Conservation (phyloP, 768 basidiomycete genomes). For the Naematelia aurantialba region DNA sequence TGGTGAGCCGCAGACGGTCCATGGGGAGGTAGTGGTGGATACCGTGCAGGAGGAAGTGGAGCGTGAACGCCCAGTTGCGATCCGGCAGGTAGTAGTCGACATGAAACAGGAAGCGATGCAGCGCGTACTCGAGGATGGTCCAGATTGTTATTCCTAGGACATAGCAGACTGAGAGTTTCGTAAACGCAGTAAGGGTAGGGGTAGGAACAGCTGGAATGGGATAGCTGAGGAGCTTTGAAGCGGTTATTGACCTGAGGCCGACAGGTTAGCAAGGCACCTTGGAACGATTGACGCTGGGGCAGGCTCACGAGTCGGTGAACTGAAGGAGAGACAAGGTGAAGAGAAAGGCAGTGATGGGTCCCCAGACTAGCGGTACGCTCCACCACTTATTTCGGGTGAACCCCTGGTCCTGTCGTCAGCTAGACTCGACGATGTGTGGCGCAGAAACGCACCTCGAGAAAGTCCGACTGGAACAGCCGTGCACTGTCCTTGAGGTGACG, state of each 20-base stretch:
- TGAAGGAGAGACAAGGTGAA: slow-evolving; percentile 70
- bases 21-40: slow-evolving; percentile 97
- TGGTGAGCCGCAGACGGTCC: slow-evolving; percentile 91
- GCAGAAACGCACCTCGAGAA: slow-evolving; percentile 63
- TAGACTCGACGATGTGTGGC: neutral
- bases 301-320: slow-evolving; percentile 56
- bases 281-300: neutral
- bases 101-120: slow-evolving; percentile 98
- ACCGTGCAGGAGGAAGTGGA: slow-evolving; percentile 92
- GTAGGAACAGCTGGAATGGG: slow-evolving; percentile 55
- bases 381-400: slow-evolving; percentile 88
- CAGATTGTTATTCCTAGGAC: slow-evolving; percentile 81
- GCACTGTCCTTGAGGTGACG: slow-evolving; percentile 79
- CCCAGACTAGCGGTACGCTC: slow-evolving; percentile 86
- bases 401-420: slow-evolving; percentile 54
- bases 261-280: slow-evolving; percentile 36
- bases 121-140: slow-evolving; percentile 86
- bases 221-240: slow-evolving; percentile 27
- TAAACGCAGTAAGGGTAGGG: slow-evolving; percentile 53
- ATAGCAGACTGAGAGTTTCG: slow-evolving; percentile 66
- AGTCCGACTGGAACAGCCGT: slow-evolving; percentile 74
- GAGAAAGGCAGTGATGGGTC: slow-evolving; percentile 76
- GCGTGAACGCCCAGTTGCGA: slow-evolving; percentile 66
- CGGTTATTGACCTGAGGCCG: slow-evolving; percentile 38
- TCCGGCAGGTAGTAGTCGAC: slow-evolving; percentile 85